Evolutionary conservation across 305 asterid species (phyloP).

Genomic region (Plantago coronopus): DNA sequence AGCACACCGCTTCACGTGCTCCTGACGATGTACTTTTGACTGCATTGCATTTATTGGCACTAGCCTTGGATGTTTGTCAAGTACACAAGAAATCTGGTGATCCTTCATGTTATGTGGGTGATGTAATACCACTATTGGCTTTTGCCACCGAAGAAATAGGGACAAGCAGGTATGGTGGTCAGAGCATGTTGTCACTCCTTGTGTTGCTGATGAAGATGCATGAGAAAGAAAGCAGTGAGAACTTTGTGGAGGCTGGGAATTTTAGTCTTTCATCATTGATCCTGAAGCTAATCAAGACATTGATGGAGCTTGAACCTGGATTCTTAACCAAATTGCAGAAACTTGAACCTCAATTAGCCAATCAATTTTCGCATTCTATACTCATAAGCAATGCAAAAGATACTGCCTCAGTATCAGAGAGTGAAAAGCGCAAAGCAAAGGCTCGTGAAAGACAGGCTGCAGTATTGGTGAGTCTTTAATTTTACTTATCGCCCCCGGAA

Average conservation of each 20-base stretch:
- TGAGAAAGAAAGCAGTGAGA: conserved; percentile 54
- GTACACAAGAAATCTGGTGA: conserved; percentile 58
- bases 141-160: conserved; percentile 69
- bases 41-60: conserved; percentile 80
- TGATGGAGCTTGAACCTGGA: conserved; percentile 73
- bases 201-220: conserved; percentile 75
- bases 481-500: not conserved
- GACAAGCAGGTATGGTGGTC: conserved; percentile 54
- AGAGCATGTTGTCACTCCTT: conserved; percentile 91
- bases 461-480: conserved; percentile 48
- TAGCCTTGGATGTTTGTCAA: conserved; percentile 71
- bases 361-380: conserved; percentile 47
- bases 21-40: conserved; percentile 76
- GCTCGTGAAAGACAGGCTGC: conserved; percentile 99
- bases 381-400: conserved; percentile 33
- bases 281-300: conserved; percentile 54
- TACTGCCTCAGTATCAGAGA: conserved; percentile 44
- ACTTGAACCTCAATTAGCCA: conserved; percentile 73
- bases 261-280: conserved; percentile 51
- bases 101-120: conserved; percentile 42
- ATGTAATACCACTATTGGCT: conserved; percentile 64
- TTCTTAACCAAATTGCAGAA: conserved; percentile 71
- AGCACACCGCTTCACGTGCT: conserved; percentile 59
- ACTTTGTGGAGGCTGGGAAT: conserved; percentile 55
- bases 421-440: conserved; percentile 81